phyloP scores from a whole-genome alignment of 805 yeast genomes.

The Cephaloascus fragrans region DNA sequence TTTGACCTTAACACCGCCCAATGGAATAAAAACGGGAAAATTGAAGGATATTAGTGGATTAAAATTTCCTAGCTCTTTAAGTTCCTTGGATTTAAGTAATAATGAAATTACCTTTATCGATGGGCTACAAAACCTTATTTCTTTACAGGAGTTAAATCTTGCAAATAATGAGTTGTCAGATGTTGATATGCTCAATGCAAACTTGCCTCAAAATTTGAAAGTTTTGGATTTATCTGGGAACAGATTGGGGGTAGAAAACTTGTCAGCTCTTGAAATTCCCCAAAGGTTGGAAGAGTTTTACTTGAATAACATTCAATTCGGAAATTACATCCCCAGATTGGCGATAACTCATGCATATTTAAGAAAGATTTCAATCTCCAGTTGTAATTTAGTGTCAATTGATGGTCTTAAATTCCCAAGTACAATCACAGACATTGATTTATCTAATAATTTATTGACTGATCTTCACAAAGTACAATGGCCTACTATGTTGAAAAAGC shows the following conservation, averaged over 20 bases:
- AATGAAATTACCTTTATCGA: conserved; percentile 25
- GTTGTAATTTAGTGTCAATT: background rate
- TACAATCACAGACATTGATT: background rate
- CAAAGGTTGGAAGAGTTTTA: background rate
- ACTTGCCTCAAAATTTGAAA: background rate
- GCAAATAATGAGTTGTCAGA: conserved; percentile 20
- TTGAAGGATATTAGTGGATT: background rate
- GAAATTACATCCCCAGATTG: background rate
- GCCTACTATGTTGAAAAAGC: background rate
- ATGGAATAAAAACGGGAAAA: conserved; percentile 6
- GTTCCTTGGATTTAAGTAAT: conserved; percentile 16
- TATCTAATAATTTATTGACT: background rate
- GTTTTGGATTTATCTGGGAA: background rate
- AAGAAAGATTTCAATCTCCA: background rate
- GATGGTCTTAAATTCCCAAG: background rate
- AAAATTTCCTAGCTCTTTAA: conserved; percentile 21
- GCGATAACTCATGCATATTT: background rate
- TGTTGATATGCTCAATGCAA: background rate
- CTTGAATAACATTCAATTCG: background rate
- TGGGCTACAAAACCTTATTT: conserved; percentile 20
- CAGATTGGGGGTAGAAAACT: background rate
- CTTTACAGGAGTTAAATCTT: conserved; percentile 23
- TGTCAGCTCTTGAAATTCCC: background rate
- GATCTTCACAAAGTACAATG: no score
- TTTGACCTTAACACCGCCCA: background rate